Evolutionary conservation across 306 rosid species (phyloP), one percentile per base, ranked within the genome.

Genomic region (Cyclanthera cordifolia): DNA sequence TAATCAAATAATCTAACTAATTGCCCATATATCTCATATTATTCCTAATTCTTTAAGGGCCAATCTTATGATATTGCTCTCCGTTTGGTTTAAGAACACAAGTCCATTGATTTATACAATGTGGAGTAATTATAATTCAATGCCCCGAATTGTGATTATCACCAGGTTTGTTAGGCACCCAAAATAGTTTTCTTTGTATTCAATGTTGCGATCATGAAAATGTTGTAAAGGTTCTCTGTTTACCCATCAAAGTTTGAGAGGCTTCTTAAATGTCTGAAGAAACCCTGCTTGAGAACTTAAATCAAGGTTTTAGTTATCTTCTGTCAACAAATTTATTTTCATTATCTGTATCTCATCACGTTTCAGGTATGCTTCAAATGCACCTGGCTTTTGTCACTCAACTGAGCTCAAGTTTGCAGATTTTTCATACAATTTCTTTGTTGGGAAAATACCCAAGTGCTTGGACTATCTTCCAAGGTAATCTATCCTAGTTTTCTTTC

Each of bases 391-490:
- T 51, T 94, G 99, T 54, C 91, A 78, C 47, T 77, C 72, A 21
- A 50, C 89, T 75, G 88, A 76, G 79, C 83, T 89, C 20, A 81
- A 81, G 81, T 78, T 82, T 48, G 99, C 87, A 58, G 95, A 94
- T 76, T 88, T 94, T 74, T 94, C 99, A 14, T 85, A 75, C 82
- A 94, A 94, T 78, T 90, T 83, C 79, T 83, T 94, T 70, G 96
- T 83, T 72, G 99, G 99, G 19, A 84, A 77, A 74, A 77, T 94
- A 75, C 97, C 97, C 1, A 84, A 84, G 65, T 94, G 99, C 84
- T 81, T 94, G 91, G 78, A 73, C 60, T 72, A 75, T 88, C 97
- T 94, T 70, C 96, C 96, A 37, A 90, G 85, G 99, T 94, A 75
- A 50, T 68, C 47, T 75, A 52, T 73, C 37, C 12, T 19, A 47